These are phyloP conservation scores for Cyanodermella asteris DNA, from an alignment of 2,329 filamentous ascomycete species.

Conservation along the genomic window DNA sequence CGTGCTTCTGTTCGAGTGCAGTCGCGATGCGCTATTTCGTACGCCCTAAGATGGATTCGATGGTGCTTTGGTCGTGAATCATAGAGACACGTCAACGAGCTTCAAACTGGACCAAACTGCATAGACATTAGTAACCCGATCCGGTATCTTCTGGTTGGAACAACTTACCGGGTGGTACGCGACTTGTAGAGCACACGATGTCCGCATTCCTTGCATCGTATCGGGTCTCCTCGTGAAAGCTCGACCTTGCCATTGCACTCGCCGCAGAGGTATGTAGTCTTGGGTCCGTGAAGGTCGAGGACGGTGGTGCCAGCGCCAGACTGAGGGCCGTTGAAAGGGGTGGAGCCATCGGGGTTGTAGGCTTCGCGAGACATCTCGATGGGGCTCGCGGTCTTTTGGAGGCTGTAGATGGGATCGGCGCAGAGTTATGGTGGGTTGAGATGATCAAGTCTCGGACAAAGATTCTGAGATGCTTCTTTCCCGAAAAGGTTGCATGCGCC, in stretches of 20 bases:
- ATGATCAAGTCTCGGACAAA: no score
- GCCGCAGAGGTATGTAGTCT: constrained; percentile 45
- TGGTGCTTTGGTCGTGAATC: not conserved
- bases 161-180: constrained; percentile 71
- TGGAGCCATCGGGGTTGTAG: constrained; percentile 5
- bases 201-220: constrained; percentile 79
- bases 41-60: not conserved
- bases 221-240: constrained; percentile 56
- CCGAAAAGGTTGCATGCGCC: no score
- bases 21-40: not conserved
- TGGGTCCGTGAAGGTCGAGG: constrained; percentile 3
- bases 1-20: not conserved
- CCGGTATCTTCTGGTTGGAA: constrained; percentile 1
- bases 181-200: constrained; percentile 95
- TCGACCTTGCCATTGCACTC: constrained; percentile 63
- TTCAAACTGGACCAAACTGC: constrained; percentile 95
- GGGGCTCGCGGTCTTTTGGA: no score
- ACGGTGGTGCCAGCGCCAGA: constrained; percentile 1
- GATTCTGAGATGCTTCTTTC: no score
- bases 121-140: not conserved
- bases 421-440: no score
- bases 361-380: constrained; percentile 8
- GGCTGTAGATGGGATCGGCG: no score
- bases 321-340: constrained; percentile 2
- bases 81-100: constrained; percentile 39